Base-by-base conservation (phyloP, 331 rosid species). In the Pyrus hybrid region DNA sequence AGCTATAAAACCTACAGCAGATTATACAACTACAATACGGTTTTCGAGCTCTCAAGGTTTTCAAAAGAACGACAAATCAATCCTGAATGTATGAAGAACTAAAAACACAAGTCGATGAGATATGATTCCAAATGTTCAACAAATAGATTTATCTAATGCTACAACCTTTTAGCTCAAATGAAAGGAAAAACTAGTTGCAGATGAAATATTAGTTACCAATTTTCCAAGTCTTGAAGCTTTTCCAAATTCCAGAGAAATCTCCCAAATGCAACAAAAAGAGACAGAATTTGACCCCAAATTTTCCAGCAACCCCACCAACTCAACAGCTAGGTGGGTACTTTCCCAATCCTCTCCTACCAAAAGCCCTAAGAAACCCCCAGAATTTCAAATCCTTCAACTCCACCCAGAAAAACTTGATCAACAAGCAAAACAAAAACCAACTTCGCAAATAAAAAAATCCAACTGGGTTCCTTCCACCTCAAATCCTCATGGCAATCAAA, bases 251-350 rank as follows among this genome's bases (percentile, higher is more conserved):
- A 47, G 11, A 8, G 25, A 37, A 20, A 63, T 60, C 45, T 2
- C 17, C n/a, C 20, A 49, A 33, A 64, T 30, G 43, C 11, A 54
- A 61, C 2, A 1, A 16, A 57, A 75, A 16, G 33, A 64, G 13
- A 17, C 2, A 63, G 16, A 35, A 21, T 33, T 47, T 35, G 72
- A 69, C 57, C 72, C 45, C 37, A 65, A 66, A 41, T 21, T 58
- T 18, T 8, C 25, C 49, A 49, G 51, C 45, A 70, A 10, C 47
- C 80, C 71, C 80, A 57, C 61, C 49, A 29, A 70, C 75, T 45
- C 70, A 69, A 35, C 3, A 69, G 51, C 53, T 64, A 69, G 57
- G 35, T 20, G 61, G 80, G 68, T 13, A 41, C 14, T 41, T 68
- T 68, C 62, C 65, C 32, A 49, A 76, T 8, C 64, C 63, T 41